These are phyloP conservation scores for Miscanthus lutarioriparius DNA, from an alignment of 176 grass and related monocot species.

Conservation along the genomic window DNA sequence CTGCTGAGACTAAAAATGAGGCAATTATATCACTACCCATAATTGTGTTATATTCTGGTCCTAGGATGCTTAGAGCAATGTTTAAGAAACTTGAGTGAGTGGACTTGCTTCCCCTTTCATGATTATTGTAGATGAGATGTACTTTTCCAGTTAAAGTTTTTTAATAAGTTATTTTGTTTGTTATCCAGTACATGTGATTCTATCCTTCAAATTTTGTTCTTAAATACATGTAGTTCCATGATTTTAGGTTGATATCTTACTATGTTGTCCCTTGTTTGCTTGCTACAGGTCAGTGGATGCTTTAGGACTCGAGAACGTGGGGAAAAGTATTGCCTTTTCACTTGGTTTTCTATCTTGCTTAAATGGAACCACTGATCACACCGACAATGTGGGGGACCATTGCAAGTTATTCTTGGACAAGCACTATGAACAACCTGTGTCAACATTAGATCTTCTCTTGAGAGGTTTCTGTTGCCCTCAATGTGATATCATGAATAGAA, in stretches of 20 bases:
- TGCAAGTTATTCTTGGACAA: constrained; percentile 74
- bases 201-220: constrained; percentile 7
- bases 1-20: constrained; percentile 64
- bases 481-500: constrained; percentile 55
- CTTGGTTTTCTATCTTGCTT: constrained; percentile 95
- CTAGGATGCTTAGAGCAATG: constrained; percentile 60
- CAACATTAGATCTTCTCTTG: constrained; percentile 77
- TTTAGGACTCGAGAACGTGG: constrained; percentile 38
- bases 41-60: constrained; percentile 74
- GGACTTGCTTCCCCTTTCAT: constrained; percentile 21
- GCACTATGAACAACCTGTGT: constrained; percentile 40
- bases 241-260: not conserved
- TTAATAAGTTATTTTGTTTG: not conserved
- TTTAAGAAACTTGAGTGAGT: constrained; percentile 85
- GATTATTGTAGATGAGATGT: constrained; percentile 30
- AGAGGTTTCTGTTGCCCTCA: constrained; percentile 78
- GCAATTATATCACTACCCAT: constrained; percentile 77
- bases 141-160: constrained; percentile 1
- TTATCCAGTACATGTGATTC: not conserved
- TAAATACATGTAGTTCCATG: not conserved
- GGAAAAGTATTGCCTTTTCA: constrained; percentile 69
- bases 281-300: constrained; percentile 54
- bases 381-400: constrained; percentile 32
- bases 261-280: not conserved
- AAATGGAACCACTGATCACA: constrained; percentile 52